These are phyloP conservation scores for Conticribra weissflogii DNA, from an alignment of 108 stramenopile genomes.

Conservation along the genomic window DNA sequence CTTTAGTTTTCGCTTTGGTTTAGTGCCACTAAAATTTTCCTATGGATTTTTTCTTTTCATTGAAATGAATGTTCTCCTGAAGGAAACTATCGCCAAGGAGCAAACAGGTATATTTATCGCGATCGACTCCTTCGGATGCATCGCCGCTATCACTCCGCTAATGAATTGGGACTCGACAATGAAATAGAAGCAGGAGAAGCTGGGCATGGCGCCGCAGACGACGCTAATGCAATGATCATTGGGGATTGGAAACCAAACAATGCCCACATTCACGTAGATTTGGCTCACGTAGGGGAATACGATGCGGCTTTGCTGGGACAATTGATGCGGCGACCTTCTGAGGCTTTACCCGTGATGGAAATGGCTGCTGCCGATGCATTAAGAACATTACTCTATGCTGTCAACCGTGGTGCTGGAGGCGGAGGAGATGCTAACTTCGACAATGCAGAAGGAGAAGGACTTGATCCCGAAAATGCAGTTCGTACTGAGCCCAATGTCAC, in stretches of 20 bases:
- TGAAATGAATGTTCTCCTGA: too few species aligned
- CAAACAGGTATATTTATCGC: conserved; percentile 75
- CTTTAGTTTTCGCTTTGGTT: too few species aligned
- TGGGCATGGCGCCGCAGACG: conserved; percentile 11
- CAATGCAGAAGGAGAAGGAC: conserved; percentile 18
- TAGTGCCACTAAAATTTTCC: too few species aligned
- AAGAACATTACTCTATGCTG: conserved; percentile 65
- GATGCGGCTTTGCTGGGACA: conserved; percentile 80
- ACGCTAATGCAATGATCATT: background rate
- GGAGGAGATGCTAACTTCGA: conserved; percentile 1
- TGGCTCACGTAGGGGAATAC: conserved; percentile 88
- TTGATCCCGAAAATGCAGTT: conserved; percentile 17
- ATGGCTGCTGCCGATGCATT: conserved; percentile 77
- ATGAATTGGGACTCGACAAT: conserved; percentile 17
- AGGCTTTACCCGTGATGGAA: conserved; percentile 76
- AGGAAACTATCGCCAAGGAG: conserved; percentile 86
- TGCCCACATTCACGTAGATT: conserved; percentile 66
- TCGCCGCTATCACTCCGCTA: conserved; percentile 57
- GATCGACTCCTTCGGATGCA: conserved; percentile 85
- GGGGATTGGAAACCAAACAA: conserved; percentile 46
- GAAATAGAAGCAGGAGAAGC: conserved; percentile 14
- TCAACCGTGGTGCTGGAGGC: conserved; percentile 4
- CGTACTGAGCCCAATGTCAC: conserved; percentile 19
- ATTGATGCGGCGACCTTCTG: conserved; percentile 63
- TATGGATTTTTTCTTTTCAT: too few species aligned